These are phyloP conservation scores for Candida saitoana DNA, from an alignment of 805 yeast genomes.

Conservation along the genomic window DNA sequence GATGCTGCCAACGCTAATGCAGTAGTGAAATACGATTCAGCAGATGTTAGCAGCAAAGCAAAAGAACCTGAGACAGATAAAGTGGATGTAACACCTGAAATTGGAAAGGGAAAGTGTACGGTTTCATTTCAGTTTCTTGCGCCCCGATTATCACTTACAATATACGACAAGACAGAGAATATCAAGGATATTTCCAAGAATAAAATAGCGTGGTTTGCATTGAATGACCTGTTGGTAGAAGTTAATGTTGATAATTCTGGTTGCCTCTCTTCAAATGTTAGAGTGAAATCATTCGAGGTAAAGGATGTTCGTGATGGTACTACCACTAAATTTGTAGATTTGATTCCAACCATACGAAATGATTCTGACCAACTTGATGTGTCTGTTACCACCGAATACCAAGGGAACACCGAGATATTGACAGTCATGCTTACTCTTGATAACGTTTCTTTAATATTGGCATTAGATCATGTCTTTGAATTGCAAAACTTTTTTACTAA, in stretches of 20 bases:
- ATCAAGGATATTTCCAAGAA: conserved; percentile 31
- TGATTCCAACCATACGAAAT: conserved; percentile 62
- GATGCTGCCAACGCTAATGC: conserved; percentile 68
- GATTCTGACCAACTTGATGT: conserved; percentile 70
- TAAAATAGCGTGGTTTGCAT: conserved; percentile 35
- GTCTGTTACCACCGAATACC: conserved; percentile 42
- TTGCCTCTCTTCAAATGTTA: conserved; percentile 55
- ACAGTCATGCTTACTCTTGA: conserved; percentile 62
- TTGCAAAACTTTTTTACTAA: conserved; percentile 59
- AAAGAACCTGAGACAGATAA: neutral
- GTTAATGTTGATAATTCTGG: conserved; percentile 52
- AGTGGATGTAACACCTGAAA: neutral
- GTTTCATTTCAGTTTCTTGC: conserved; percentile 51
- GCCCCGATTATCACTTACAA: conserved; percentile 60
- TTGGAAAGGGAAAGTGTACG: neutral
- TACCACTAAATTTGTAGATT: conserved; percentile 70
- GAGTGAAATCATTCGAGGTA: conserved; percentile 69
- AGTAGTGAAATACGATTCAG: conserved; percentile 25
- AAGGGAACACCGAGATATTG: conserved; percentile 34
- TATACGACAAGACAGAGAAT: conserved; percentile 50
- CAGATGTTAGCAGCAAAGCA: neutral
- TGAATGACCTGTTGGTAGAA: conserved; percentile 53
- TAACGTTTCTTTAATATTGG: conserved; percentile 75
- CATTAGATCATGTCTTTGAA: conserved; percentile 81
- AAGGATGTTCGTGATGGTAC: conserved; percentile 63